phyloP scores from a whole-genome alignment of 2,329 filamentous ascomycete species.

The Aquanectria penicillioides region DNA sequence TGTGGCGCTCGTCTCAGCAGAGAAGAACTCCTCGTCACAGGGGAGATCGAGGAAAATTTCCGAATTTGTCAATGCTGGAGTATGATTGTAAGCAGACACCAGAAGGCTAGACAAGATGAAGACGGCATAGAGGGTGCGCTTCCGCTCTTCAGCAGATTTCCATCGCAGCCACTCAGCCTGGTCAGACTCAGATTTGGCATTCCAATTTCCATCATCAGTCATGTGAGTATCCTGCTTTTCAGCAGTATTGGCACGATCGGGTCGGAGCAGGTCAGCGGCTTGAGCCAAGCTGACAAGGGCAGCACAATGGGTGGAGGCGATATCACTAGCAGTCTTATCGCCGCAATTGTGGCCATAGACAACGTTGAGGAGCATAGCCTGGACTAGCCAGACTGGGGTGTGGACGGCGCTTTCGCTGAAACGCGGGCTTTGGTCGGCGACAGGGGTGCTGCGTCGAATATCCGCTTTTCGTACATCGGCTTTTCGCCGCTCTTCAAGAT shows the following conservation, averaged over 20 bases:
- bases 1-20: conserved; percentile 81
- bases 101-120: conserved; percentile 92
- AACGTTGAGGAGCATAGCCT: conserved; percentile 96
- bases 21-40: conserved; percentile 92
- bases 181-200: conserved; percentile 61
- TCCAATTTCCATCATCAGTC: conserved; percentile 62
- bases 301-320: conserved; percentile 91
- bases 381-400: conserved; percentile 93
- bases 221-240: conserved; percentile 67
- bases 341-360: conserved; percentile 96
- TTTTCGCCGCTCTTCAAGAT: conserved; percentile 90
- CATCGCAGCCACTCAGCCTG: conserved; percentile 79
- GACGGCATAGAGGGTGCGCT: conserved; percentile 90
- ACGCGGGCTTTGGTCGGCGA: conserved; percentile 58
- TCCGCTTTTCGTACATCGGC: conserved; percentile 78
- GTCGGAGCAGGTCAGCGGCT: conserved; percentile 77
- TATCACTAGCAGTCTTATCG: conserved; percentile 89
- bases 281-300: conserved; percentile 91
- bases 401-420: conserved; percentile 70
- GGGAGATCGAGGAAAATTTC: conserved; percentile 91
- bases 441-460: conserved; percentile 62
- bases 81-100: conserved; percentile 92
- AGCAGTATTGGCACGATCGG: conserved; percentile 55
- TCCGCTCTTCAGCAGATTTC: conserved; percentile 90
- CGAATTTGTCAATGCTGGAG: conserved; percentile 90